phyloP scores from a whole-genome alignment of 2,329 filamentous ascomycete genomes.

The Emergomyces africanus region DNA sequence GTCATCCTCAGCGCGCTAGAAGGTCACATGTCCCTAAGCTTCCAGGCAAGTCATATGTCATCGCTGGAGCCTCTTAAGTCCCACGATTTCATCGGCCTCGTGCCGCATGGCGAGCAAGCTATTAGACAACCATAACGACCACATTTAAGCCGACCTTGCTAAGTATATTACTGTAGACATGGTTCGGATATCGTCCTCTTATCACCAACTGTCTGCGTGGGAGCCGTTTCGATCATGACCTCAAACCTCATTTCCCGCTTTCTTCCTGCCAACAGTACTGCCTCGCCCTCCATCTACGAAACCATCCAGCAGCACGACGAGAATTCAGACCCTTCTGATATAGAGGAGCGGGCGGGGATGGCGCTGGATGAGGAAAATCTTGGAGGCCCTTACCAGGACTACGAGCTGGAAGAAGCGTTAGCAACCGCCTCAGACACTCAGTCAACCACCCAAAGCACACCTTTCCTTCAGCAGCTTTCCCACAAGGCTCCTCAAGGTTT shows the following conservation, averaged over 20 bases:
- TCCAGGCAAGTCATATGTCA: background rate
- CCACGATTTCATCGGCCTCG: background rate
- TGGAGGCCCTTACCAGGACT: constrained; percentile 40
- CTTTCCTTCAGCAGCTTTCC: constrained; percentile 23
- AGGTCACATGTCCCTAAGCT: background rate
- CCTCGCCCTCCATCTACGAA: constrained; percentile 19
- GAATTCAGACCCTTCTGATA: constrained; percentile 28
- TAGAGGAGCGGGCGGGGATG: constrained; percentile 35
- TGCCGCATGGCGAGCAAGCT: background rate
- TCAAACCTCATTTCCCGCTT: constrained; percentile 42
- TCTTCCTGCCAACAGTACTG: constrained; percentile 27
- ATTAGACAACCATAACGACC: background rate
- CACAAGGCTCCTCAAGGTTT: constrained; percentile 11
- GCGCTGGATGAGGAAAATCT: constrained; percentile 38
- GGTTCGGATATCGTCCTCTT: background rate
- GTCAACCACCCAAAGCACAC: constrained; percentile 31
- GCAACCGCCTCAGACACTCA: constrained; percentile 35
- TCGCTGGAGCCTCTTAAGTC: background rate
- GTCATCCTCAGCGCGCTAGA: background rate
- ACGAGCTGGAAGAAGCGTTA: constrained; percentile 44
- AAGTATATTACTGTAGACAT: background rate
- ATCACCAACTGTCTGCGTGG: background rate
- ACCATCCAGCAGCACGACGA: constrained; percentile 19
- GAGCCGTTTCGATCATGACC: constrained; percentile 32
- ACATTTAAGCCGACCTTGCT: background rate